phyloP scores from a whole-genome alignment of 78 protist genomes.

The Pelomyxa schiedti region DNA sequence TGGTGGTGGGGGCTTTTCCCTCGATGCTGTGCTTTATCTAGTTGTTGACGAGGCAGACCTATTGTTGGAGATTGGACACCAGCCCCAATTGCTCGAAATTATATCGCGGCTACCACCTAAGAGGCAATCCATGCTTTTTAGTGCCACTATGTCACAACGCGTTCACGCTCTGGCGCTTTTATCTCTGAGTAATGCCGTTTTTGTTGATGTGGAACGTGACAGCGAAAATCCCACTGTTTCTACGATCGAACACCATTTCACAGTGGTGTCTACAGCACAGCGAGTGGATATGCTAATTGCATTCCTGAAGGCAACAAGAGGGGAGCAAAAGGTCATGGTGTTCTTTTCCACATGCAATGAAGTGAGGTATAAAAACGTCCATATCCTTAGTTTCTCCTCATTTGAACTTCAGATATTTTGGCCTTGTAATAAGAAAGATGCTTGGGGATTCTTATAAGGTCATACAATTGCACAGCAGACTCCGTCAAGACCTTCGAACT shows the following conservation, averaged over 20 bases:
- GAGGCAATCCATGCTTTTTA: conserved; percentile 80
- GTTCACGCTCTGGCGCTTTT: conserved; percentile 69
- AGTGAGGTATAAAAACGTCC: too few species aligned
- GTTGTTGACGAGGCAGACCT: conserved; percentile 97
- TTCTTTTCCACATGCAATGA: conserved; percentile 91
- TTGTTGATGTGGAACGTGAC: conserved; percentile 55
- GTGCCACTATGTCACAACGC: conserved; percentile 88
- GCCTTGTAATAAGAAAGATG: too few species aligned
- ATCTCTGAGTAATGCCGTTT: conserved; percentile 64
- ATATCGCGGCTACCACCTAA: conserved; percentile 63
- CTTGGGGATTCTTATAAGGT: too few species aligned
- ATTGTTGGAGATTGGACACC: conserved; percentile 88
- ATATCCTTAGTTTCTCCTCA: too few species aligned
- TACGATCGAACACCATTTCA: conserved; percentile 37
- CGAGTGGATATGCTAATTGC: conserved; percentile 71
- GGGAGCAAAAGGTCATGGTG: conserved; percentile 67
- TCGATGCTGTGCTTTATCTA: too few species aligned
- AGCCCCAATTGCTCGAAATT: conserved; percentile 55
- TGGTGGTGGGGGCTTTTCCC: too few species aligned
- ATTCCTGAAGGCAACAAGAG: conserved; percentile 76
- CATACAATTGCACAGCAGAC: too few species aligned
- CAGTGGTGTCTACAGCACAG: conserved; percentile 22
- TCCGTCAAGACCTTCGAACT: too few species aligned
- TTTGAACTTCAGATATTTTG: too few species aligned
- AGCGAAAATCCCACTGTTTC: conserved; percentile 31